Percentiles rank a stretch among this genome's conserved stretches.
Conservation (phyloP, 2,329 filamentous ascomycete genomes). For the Pseudogymnoascus sp. region DNA sequence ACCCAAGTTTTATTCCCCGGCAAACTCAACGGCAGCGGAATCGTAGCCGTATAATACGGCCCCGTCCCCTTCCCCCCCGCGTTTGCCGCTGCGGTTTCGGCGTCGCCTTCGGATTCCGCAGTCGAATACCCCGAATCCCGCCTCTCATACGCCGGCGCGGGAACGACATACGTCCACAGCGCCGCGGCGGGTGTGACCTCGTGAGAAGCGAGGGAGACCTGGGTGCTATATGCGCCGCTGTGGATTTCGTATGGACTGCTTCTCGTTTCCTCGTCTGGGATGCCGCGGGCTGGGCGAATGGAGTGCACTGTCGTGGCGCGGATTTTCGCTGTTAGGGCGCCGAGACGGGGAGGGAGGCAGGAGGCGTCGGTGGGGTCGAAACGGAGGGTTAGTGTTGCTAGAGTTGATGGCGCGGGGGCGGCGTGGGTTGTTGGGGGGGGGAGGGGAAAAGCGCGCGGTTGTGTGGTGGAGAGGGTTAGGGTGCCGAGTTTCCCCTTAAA, state of each 20-base stretch:
- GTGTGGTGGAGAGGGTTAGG: conserved; percentile 26
- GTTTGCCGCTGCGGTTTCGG: too few species aligned
- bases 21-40: conserved; percentile 55
- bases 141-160: conserved; percentile 17
- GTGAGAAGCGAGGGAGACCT: conserved; percentile 24
- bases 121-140: conserved; percentile 24
- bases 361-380: conserved; percentile 23
- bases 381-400: conserved; percentile 25
- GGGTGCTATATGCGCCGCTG: conserved; percentile 21
- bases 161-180: conserved; percentile 24
- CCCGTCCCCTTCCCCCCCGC: neutral
- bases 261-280: conserved; percentile 19
- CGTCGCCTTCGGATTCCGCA: too few species aligned
- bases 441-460: conserved; percentile 25
- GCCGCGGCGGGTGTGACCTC: conserved; percentile 23
- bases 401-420: conserved; percentile 18
- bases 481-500: conserved; percentile 29
- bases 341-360: conserved; percentile 25
- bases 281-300: conserved; percentile 15
- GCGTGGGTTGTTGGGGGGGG: neutral
- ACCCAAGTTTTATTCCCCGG: conserved; percentile 54
- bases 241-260: conserved; percentile 18
- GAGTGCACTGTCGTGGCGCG: conserved; percentile 24
- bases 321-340: conserved; percentile 25
- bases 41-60: conserved; percentile 47